Evolutionary conservation across 805 yeast genomes (phyloP).

Genomic region (Myxozyma lipomycoides): DNA sequence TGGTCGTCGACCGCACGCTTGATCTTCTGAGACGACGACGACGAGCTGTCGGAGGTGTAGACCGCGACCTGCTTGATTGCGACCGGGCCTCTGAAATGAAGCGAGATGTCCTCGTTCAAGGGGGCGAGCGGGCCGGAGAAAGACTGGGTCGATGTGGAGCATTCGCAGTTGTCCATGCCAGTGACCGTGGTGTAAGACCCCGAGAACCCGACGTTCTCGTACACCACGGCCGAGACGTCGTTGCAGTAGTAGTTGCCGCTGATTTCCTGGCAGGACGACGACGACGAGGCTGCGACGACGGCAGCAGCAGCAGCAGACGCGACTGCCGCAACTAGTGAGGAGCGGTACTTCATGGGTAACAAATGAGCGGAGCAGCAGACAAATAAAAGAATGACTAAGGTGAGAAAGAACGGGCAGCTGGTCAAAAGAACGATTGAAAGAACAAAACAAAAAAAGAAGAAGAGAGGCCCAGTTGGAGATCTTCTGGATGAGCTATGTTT

Average conservation of each 20-base stretch:
- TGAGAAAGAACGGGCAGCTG: slow-evolving; percentile 1
- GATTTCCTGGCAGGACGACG: slow-evolving; percentile 16
- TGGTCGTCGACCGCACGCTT: slow-evolving; percentile 7
- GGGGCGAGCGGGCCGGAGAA: slow-evolving; percentile 77
- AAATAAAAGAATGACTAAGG: neutral
- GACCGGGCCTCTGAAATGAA: slow-evolving; percentile 89
- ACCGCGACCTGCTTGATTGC: slow-evolving; percentile 82
- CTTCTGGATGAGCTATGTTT: too few relatives aligned
- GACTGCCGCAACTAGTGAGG: neutral
- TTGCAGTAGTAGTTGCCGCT: slow-evolving; percentile 82
- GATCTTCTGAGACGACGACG: slow-evolving; percentile 32
- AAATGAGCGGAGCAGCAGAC: too few relatives aligned
- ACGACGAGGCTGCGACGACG: slow-evolving; percentile 8
- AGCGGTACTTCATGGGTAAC: neutral
- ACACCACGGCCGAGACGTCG: slow-evolving; percentile 60
- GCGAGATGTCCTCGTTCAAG: slow-evolving; percentile 77
- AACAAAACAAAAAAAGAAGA: neutral
- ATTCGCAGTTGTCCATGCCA: slow-evolving; percentile 64
- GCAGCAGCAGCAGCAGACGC: slow-evolving; percentile 3
- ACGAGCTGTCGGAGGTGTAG: slow-evolving; percentile 55
- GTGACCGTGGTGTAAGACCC: slow-evolving; percentile 82
- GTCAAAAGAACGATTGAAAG: slow-evolving; percentile 3
- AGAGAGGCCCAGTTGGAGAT: neutral
- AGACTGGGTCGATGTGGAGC: slow-evolving; percentile 53
- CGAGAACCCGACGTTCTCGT: slow-evolving; percentile 72